phyloP scores from a whole-genome alignment of 768 basidiomycete species.

The Russula brevipes region DNA sequence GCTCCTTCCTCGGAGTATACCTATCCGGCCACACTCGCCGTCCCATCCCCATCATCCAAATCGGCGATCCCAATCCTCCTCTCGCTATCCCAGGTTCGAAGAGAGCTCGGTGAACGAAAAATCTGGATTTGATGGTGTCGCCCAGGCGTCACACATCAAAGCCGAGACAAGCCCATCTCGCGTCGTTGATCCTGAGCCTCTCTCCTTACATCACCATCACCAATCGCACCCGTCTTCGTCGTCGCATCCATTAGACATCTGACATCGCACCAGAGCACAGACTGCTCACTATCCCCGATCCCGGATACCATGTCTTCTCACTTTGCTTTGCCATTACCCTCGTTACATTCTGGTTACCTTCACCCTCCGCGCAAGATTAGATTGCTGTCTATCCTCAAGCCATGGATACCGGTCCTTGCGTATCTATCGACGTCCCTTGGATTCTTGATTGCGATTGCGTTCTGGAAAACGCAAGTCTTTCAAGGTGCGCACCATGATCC shows the following conservation, averaged over 20 bases:
- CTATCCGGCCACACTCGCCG: constrained; percentile 3
- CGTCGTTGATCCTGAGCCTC: neutral
- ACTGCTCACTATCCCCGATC: constrained; percentile 3
- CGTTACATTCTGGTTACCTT: constrained; percentile 23
- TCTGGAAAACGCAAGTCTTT: constrained; percentile 81
- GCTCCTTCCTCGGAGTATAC: constrained; percentile 12
- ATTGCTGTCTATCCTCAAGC: constrained; percentile 48
- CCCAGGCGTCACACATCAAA: neutral
- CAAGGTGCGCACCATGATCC: constrained; percentile 47
- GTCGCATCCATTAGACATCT: constrained; percentile 13
- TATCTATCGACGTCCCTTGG: constrained; percentile 74
- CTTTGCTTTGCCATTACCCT: constrained; percentile 22
- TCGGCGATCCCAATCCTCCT: constrained; percentile 10
- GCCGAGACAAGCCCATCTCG: constrained; percentile 2
- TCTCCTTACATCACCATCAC: neutral
- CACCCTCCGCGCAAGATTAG: constrained; percentile 24
- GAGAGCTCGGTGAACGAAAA: constrained; percentile 12
- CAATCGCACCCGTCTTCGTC: constrained; percentile 10
- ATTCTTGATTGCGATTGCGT: constrained; percentile 75
- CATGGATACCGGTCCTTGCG: constrained; percentile 72
- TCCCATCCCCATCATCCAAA: neutral
- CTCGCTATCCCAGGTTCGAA: constrained; percentile 13
- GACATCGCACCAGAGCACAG: constrained; percentile 4
- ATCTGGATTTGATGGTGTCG: constrained; percentile 1
- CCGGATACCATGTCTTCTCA: constrained; percentile 5